Evolutionary conservation across 2,329 filamentous ascomycete genomes (phyloP), one percentile per base, ranked within the genome.

Genomic region (Aspergillus sp.): DNA sequence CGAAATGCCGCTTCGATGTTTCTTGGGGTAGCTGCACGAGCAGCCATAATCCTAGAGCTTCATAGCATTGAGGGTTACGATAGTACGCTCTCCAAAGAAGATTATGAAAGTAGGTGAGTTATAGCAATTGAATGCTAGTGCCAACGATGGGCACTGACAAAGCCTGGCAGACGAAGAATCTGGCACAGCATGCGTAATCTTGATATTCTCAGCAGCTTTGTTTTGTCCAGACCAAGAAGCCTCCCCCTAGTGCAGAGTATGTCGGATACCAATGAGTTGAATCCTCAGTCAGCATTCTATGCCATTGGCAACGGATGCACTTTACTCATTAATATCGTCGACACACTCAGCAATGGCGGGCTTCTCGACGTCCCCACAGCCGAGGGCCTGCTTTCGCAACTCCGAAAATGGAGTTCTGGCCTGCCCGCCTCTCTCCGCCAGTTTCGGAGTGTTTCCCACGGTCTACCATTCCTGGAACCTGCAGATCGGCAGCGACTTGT

Each of bases 401-500:
- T 54, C 15, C 51, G 36, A 2, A 8, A 44, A 23, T 54, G 51
- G 51, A 54, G 51, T 21, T 13, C 19, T 11, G 3, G 10, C n/a
- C 27, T 53, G 17, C 32, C 50, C 17, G 6, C 11, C 3, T 5
- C 5, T 10, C 8, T 49, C 19, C 47, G 47, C 15, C 47, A n/a
- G n/a, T 36, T 30, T 7, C 27, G 19, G 27, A 21, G 11, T 15
- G 17, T n/a, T 8, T 53, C 17, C 15, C 17, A 44, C 0, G 5
- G 8, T 5, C 19, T 1, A 36, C 38, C 27, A 5, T 13, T 11
- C 17, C 11, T 30, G 3, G 19, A 47, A 10, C 38, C 53, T 8
- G 13, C 8, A 7, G 13, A 59, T 27, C 41, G 54, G 8, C 49
- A 61, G 56, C n/a, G 38, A 8, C 49, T 62, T 13, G 75, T 82